Evolutionary conservation across 495 filamentous ascomycete genomes (phyloP), one percentile per base, ranked within the genome.

Genomic region (Geoglossum glabrum): DNA sequence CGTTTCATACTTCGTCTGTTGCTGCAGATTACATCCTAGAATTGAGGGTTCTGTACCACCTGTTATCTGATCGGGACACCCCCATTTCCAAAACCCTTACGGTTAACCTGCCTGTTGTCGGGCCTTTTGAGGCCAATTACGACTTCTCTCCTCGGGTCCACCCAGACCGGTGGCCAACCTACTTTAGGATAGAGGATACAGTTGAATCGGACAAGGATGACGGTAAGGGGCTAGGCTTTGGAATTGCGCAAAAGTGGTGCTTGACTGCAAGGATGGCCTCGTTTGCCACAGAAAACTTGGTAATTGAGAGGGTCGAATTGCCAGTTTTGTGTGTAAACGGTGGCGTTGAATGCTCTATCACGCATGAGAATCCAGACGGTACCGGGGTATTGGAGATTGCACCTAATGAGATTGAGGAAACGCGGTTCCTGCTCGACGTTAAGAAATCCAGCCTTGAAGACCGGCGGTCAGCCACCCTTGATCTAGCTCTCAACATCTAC

Each of bases 111-210:
- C 76, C 81, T 17, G 74, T 96, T 56, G 74, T 85, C 55, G 80
- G 79, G 36, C 87, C 92, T 8, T 95, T 97, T 61, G 87, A 94
- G 69, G 84, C 87, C 8, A 87, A 81, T 61, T 95, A 89, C 63
- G 85, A 90, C 55, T 83, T 95, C 62, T 72, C 79, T 1, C 87
- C 92, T 15, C 78, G 81, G 3, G 67, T 94, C 5, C 81, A 95
- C 70, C 72, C 78, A 1, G 80, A 82, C 54, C 74, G 77, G 9
- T 97, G 90, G 90, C 90, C 93, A 8, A 85, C 80, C 62, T 83
- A 87, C 64, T 96, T 97, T 65, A 72, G 77, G 5, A 63, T 79
- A 26, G 63, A 65, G n/a, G 69, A 73, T 0, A 69, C 71, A 10
- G 50, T 69, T 57, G 64, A 21, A 58, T 52, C 7, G 56, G 60